Base-by-base conservation (phyloP, 2,329 filamentous ascomycete genomes). In the Hypoxylon sp. region DNA sequence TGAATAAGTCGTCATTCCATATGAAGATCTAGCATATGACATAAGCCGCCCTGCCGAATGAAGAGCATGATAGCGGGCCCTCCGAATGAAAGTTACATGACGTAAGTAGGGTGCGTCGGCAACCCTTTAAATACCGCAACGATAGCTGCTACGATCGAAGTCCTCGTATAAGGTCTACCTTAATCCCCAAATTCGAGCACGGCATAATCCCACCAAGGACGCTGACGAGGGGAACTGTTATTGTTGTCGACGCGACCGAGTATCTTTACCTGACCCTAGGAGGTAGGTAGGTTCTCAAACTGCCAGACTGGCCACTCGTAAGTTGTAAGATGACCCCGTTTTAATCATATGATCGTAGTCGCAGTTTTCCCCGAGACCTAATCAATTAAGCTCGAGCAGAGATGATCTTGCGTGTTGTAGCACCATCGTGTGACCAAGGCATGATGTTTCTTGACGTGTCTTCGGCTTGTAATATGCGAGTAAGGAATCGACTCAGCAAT, bases 331-430 rank as follows among this genome's bases (percentile, higher is more conserved):
- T 20, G 46, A 61, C 57, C 44, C 49, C 4, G 32, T 56, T 49
- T 51, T 24, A 48, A 62, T 66, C 64, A 56, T 66, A 64, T 54
- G 64, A 66, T 41, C 19, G n/a, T 26, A 10, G n/a, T 39, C 37
- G 30, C n/a, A 34, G 28, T 56, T 5, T 8, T 28, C 22, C 47
- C 10, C 41, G 39, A 44, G 13, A 34, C 37, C 37, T 26, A 37
- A 51, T 26, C 39, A 22, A 43, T n/a, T 51, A 19, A 30, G 15
- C 17, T 30, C 20, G 13, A 44, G 13, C 26, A 28, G 28, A 51
- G 11, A 41, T 47, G 37, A 56, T 39, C 34, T 39, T 39, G 34
- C 53, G 56, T 30, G 44, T 51, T 44, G 34, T 52, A 17, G 39
- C 34, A 6, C 30, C 30, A 63, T 63, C 49, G 46, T 46, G 43